These are phyloP conservation scores for Arthrobotrys entomopaga DNA, from an alignment of 2,329 filamentous ascomycete species.

Conservation along the genomic window DNA sequence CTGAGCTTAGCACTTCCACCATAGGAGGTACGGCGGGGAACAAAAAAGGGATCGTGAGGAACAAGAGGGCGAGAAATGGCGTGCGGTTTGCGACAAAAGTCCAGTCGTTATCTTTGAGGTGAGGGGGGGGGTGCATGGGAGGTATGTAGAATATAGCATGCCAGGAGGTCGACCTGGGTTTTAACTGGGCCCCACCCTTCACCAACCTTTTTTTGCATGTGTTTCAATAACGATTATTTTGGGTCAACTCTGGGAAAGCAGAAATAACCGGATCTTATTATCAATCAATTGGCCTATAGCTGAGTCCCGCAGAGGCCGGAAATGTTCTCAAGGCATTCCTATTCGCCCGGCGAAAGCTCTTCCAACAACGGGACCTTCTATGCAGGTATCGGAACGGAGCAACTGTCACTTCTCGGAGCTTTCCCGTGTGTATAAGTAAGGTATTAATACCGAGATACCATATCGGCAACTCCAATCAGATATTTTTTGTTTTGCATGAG, in stretches of 20 bases:
- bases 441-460: too few relatives aligned
- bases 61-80: too few relatives aligned
- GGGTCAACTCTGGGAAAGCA: too few relatives aligned
- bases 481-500: too few relatives aligned
- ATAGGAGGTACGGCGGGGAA: too few relatives aligned
- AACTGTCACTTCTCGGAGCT: conserved; percentile 18
- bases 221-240: conserved; percentile 18
- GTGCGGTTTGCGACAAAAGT: too few relatives aligned
- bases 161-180: too few relatives aligned
- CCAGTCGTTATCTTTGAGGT: too few relatives aligned
- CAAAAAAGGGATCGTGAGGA: too few relatives aligned
- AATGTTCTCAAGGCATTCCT: background rate
- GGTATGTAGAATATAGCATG: too few relatives aligned
- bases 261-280: conserved; percentile 19
- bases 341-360: conserved; percentile 22
- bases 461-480: too few relatives aligned
- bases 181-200: conserved; percentile 4
- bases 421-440: background rate
- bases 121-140: too few relatives aligned
- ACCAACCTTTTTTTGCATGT: conserved; percentile 11
- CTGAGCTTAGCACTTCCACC: conserved; percentile 1
- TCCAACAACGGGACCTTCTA: conserved; percentile 13
- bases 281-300: conserved; percentile 15
- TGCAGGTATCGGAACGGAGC: conserved; percentile 38
- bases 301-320: conserved; percentile 8